A percentile compares a stretch with the other conserved stretches of the same genome.
These are phyloP conservation scores for Vigna angularis DNA, from an alignment of 306 rosid species.

Conservation along the genomic window DNA sequence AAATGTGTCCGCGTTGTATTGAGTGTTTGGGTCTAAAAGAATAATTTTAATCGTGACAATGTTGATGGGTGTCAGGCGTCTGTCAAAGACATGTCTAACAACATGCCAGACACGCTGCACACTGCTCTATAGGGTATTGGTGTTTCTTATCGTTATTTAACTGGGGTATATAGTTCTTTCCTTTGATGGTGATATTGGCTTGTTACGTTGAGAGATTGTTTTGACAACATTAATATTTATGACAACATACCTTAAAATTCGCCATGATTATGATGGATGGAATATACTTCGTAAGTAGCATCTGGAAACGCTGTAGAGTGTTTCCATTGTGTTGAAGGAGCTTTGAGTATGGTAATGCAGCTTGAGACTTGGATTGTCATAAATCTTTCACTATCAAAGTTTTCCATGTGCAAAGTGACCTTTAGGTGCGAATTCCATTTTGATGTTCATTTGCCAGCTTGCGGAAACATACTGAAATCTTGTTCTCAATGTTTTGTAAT, in stretches of 20 bases:
- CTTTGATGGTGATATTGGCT: background rate
- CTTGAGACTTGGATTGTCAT: background rate
- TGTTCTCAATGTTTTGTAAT: conserved; percentile 10
- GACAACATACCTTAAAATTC: conserved; percentile 7
- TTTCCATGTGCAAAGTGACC: conserved; percentile 10
- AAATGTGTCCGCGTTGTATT: too few species aligned
- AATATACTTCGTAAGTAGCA: background rate
- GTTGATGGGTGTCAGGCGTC: too few species aligned
- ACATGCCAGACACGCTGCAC: too few species aligned
- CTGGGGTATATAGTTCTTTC: background rate
- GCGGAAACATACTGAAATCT: conserved; percentile 25
- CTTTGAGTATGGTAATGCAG: conserved; percentile 29
- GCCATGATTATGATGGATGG: background rate
- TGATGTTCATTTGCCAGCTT: conserved; percentile 33
- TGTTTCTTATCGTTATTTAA: background rate
- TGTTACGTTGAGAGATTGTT: conserved; percentile 5
- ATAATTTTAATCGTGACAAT: too few species aligned
- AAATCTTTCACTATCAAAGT: background rate
- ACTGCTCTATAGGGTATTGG: too few species aligned
- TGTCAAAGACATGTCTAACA: too few species aligned
- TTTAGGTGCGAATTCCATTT: conserved; percentile 8
- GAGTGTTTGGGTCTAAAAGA: too few species aligned
- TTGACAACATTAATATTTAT: conserved; percentile 4
- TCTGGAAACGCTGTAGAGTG: conserved; percentile 17
- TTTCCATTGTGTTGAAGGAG: background rate